Evolutionary conservation across 2,329 filamentous ascomycete genomes (phyloP).

Genomic region (Alternaria triticimaculans): DNA sequence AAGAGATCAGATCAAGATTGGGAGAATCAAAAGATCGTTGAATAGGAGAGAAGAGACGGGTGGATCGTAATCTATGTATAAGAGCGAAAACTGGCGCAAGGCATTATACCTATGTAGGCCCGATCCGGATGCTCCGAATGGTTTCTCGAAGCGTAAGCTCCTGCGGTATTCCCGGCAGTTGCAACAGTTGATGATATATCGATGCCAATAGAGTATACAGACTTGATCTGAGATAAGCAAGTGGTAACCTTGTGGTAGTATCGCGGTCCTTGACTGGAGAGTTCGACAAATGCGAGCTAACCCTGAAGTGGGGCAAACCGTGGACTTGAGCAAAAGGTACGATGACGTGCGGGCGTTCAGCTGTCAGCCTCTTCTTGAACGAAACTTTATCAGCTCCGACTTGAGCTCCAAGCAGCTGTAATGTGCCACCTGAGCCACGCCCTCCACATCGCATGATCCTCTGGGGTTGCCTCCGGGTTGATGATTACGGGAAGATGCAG

Average conservation of each 20-base stretch:
- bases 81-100: slow-evolving; percentile 22
- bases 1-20: background rate
- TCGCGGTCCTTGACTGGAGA: background rate
- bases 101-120: slow-evolving; percentile 3
- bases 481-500: background rate
- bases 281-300: background rate
- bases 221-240: background rate
- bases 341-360: background rate
- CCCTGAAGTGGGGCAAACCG: background rate
- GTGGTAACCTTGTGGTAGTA: background rate
- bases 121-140: background rate
- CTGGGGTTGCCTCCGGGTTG: background rate
- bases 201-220: background rate
- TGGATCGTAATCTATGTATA: background rate
- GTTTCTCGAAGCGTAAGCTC: background rate
- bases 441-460: background rate
- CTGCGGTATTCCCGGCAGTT: background rate
- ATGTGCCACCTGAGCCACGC: background rate
- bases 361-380: background rate
- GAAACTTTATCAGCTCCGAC: background rate
- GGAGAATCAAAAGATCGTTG: background rate
- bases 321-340: background rate
- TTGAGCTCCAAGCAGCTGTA: background rate
- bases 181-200: background rate
- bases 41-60: background rate